Evolutionary conservation across 805 yeast genomes (phyloP), one percentile per base, ranked within the genome.

Genomic region (Saccharomycopsis lassenensis): DNA sequence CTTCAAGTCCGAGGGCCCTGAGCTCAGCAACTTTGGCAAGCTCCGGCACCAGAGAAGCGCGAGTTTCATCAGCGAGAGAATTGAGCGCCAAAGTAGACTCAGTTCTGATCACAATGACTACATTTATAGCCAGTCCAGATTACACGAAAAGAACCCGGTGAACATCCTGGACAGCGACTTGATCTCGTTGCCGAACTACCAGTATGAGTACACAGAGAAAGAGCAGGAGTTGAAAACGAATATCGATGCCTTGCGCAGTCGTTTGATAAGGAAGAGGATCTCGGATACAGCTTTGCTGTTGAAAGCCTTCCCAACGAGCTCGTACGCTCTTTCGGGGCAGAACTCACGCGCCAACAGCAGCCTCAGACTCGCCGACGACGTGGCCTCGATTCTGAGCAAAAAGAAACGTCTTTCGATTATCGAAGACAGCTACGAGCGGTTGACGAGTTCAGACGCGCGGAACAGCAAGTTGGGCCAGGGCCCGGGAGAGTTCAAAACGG

Each of bases 201-300:
- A 31, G 21, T 39, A 42, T 21, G 37, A 32, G 16, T 39, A 37
- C 12, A 29, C 40, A n/a, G 38, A 38, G 12, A 33, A 42, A 23
- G 46, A 36, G 11, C 40, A 35, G 12, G 46, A 40, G 18, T 20
- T 42, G 4, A 42, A 42, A 24, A 28, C 29, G 37, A 39, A 39
- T 31, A 42, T 42, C 10, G 37, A 39, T 24, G 43, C 40, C 14
- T 24, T 42, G 15, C 24, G 40, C 11, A 41, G 39, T 22, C 16
- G 44, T 5, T 19, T 42, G 3, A 42, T 42, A 14, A 24, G 43
- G 16, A 42, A 42, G 24, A 28, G 46, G 16, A 36, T 39, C n/a
- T 33, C 39, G 15, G 46, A 42, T 19, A 39, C 46, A 15, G 40
- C 46, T 7, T 34, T 42, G 21, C 39, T 43, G 11, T 18, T 40